Evolutionary conservation across 345 rosid species (phyloP).

Genomic region (Linum trigynum): DNA sequence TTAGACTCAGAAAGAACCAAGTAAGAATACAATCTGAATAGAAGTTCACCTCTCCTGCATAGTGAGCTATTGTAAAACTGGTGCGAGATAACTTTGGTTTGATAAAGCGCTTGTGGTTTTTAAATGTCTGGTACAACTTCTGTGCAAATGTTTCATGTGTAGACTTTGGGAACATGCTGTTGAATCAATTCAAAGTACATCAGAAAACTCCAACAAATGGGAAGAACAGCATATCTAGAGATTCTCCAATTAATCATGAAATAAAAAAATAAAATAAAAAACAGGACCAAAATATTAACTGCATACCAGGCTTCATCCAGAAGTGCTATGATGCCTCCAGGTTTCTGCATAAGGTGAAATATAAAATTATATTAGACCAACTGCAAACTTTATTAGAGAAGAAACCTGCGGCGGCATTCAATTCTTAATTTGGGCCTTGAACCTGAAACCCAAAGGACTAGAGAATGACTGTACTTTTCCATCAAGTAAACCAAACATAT

Average conservation of each 20-base stretch:
- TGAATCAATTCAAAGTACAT: constrained; percentile 21
- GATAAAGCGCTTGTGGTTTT: constrained; percentile 83
- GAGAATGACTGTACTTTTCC: not conserved
- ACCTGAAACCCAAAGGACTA: not conserved
- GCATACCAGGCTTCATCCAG: constrained; percentile 97
- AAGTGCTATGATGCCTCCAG: constrained; percentile 97
- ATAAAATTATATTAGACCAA: constrained; percentile 9
- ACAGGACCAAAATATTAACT: constrained; percentile 8
- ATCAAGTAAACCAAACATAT: not conserved
- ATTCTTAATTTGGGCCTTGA: not conserved
- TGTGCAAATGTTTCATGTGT: constrained; percentile 99
- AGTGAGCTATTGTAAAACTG: constrained; percentile 83
- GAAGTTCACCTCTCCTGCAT: constrained; percentile 92
- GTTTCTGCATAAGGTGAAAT: constrained; percentile 57
- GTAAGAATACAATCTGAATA: constrained; percentile 12
- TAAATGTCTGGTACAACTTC: constrained; percentile 96
- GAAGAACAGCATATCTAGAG: not conserved
- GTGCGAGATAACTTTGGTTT: constrained; percentile 99
- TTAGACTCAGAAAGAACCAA: constrained; percentile 3
- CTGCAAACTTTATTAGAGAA: not conserved
- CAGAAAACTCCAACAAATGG: constrained; percentile 12
- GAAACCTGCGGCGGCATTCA: not conserved
- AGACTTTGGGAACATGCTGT: constrained; percentile 97
- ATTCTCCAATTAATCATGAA: not conserved
- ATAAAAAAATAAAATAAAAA: not conserved